A percentile compares a stretch with the other conserved stretches of the same genome.
Evolutionary conservation across 345 rosid species (phyloP).

Genomic region (Aquilaria yunnanensis): DNA sequence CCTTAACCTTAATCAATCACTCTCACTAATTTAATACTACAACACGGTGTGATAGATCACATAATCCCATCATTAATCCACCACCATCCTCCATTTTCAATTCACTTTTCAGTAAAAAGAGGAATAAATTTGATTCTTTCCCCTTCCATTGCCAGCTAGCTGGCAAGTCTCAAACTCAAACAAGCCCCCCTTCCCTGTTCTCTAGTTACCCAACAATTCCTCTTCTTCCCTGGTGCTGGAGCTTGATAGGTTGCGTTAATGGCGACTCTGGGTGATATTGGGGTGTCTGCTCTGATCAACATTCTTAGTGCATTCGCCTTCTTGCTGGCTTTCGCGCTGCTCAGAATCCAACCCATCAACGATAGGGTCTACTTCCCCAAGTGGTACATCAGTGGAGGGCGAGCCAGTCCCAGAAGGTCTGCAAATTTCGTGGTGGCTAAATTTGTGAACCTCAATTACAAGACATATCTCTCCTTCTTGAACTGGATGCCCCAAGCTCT

Average conservation of each 20-base stretch:
- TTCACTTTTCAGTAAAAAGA: too few relatives aligned
- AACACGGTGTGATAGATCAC: too few relatives aligned
- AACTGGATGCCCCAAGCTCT: conserved; percentile 99
- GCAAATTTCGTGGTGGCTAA: conserved; percentile 61
- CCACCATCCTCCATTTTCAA: too few relatives aligned
- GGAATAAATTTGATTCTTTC: not conserved
- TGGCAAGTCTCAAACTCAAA: not conserved
- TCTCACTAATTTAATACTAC: too few relatives aligned
- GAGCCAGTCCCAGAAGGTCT: conserved; percentile 66
- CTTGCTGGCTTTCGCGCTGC: conserved; percentile 81
- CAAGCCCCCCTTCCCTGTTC: not conserved
- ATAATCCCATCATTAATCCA: too few relatives aligned
- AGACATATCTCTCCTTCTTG: conserved; percentile 73
- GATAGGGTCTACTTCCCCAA: conserved; percentile 94
- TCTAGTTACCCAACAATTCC: not conserved
- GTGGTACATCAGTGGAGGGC: conserved; percentile 61
- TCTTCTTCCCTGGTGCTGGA: not conserved
- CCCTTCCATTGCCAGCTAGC: not conserved
- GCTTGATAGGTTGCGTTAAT: conserved; percentile 20
- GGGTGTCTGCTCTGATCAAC: conserved; percentile 80
- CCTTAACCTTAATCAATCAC: too few relatives aligned
- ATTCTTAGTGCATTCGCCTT: conserved; percentile 65
- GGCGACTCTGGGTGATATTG: conserved; percentile 89
- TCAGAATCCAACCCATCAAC: conserved; percentile 84
- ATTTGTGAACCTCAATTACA: conserved; percentile 73